A percentile compares a stretch with the other conserved stretches of the same genome.
These are phyloP conservation scores for Penicillium paneum DNA, from an alignment of 2,329 filamentous ascomycete genomes.

Conservation along the genomic window DNA sequence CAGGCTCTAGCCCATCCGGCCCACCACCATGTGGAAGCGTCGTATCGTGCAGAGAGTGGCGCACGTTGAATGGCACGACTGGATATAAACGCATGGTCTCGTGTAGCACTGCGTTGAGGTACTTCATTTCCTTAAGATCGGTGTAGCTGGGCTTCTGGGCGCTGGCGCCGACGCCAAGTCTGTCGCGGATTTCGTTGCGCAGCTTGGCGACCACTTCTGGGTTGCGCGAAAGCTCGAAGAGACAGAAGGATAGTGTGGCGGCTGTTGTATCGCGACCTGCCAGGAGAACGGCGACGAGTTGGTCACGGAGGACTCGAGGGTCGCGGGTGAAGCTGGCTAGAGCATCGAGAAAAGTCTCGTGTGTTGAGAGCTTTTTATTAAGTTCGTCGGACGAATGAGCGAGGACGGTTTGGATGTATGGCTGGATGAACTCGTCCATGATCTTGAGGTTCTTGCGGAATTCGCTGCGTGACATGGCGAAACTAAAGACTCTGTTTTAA, in stretches of 20 bases:
- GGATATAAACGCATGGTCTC: slow-evolving; percentile 77
- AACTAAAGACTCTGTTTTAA: slow-evolving; percentile 54
- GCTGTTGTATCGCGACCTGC: slow-evolving; percentile 84
- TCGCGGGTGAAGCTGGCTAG: slow-evolving; percentile 74
- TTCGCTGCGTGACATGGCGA: slow-evolving; percentile 59
- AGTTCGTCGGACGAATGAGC: slow-evolving; percentile 68
- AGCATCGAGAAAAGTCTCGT: slow-evolving; percentile 82
- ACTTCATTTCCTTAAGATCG: slow-evolving; percentile 84
- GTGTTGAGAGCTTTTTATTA: slow-evolving; percentile 64
- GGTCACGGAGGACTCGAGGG: slow-evolving; percentile 68
- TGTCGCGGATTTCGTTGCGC: slow-evolving; percentile 66
- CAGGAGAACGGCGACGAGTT: slow-evolving; percentile 76
- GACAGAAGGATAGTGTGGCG: slow-evolving; percentile 71
- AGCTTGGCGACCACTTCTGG: slow-evolving; percentile 66
- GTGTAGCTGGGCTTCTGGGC: slow-evolving; percentile 61
- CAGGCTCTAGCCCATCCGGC: slow-evolving; percentile 43
- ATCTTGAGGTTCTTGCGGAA: slow-evolving; percentile 64
- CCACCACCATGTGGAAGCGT: slow-evolving; percentile 66
- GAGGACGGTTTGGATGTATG: slow-evolving; percentile 73
- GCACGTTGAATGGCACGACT: slow-evolving; percentile 74
- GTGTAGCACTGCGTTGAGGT: slow-evolving; percentile 67
- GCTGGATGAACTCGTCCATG: slow-evolving; percentile 73
- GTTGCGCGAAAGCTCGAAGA: slow-evolving; percentile 76
- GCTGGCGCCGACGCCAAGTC: slow-evolving; percentile 60
- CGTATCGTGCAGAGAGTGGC: slow-evolving; percentile 68